A percentile compares a stretch with the other conserved stretches of the same genome.
Evolutionary conservation across 1,284 basidiomycete genomes (phyloP).

Genomic region (Melampsora larici-populina): DNA sequence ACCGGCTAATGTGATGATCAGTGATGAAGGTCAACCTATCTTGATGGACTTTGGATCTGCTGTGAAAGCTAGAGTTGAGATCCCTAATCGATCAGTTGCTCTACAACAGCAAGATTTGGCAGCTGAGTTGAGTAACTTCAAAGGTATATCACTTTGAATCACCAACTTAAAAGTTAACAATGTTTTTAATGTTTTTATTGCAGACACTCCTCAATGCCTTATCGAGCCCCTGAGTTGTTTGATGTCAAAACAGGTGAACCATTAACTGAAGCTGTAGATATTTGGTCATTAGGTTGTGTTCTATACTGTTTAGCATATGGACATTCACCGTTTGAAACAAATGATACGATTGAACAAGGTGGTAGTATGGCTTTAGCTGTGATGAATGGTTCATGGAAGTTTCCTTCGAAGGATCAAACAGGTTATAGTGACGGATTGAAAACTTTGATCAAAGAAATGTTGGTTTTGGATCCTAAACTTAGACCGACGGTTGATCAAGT

Average conservation of each 20-base stretch:
- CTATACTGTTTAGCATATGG: constrained; percentile 52
- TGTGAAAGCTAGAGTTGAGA: constrained; percentile 49
- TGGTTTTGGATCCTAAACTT: constrained; percentile 49
- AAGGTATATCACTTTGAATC: background rate
- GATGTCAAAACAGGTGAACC: constrained; percentile 53
- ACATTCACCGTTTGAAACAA: constrained; percentile 54
- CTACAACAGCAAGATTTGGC: constrained; percentile 50
- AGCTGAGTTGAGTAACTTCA: constrained; percentile 27
- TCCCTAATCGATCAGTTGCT: constrained; percentile 50
- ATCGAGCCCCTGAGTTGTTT: constrained; percentile 54
- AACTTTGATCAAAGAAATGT: constrained; percentile 50
- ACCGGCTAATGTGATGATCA: constrained; percentile 51
- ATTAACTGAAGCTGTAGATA: constrained; percentile 52
- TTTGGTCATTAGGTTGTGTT: constrained; percentile 53
- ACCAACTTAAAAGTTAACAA: background rate
- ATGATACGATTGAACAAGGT: constrained; percentile 52
- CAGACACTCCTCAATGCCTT: constrained; percentile 52
- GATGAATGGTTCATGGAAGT: constrained; percentile 52
- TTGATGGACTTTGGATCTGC: constrained; percentile 54
- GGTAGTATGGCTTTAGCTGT: constrained; percentile 53
- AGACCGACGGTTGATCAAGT: constrained; percentile 31
- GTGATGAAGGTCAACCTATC: constrained; percentile 49
- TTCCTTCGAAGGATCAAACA: constrained; percentile 46
- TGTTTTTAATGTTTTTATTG: background rate
- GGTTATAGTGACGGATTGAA: constrained; percentile 41